A percentile compares a stretch with the other conserved stretches of the same genome.
phyloP scores from a whole-genome alignment of 805 yeast species.

The Wickerhamomyces kurtzmanii region DNA sequence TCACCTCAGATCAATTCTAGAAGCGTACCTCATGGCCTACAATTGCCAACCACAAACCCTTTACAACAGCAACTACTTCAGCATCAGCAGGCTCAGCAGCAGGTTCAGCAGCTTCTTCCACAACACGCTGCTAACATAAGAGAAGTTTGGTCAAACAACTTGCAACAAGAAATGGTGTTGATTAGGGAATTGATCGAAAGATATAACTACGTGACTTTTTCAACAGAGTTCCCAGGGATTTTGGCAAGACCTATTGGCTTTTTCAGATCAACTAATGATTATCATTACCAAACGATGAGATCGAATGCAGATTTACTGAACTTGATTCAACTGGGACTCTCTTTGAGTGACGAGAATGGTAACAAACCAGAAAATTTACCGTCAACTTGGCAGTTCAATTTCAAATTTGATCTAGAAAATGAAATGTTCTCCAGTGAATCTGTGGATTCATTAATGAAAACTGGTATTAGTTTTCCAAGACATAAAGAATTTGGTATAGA shows the following conservation, averaged over 20 bases:
- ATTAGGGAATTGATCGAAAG: slow-evolving; percentile 49
- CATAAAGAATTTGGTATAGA: slow-evolving; percentile 75
- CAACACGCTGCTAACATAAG: slow-evolving; percentile 39
- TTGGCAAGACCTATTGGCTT: slow-evolving; percentile 94
- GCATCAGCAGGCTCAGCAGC: background rate
- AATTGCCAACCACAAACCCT: slow-evolving; percentile 1
- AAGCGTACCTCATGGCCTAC: slow-evolving; percentile 1
- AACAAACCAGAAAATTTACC: slow-evolving; percentile 56
- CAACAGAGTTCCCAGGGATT: slow-evolving; percentile 93
- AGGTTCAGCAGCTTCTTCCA: slow-evolving; percentile 2
- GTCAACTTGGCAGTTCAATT: slow-evolving; percentile 95
- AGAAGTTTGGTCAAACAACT: slow-evolving; percentile 68
- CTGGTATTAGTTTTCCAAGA: slow-evolving; percentile 73
- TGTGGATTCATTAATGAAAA: slow-evolving; percentile 64
- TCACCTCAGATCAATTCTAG: slow-evolving; percentile 1
- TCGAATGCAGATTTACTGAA: slow-evolving; percentile 82
- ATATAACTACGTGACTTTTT: slow-evolving; percentile 55
- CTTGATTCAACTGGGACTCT: slow-evolving; percentile 78
- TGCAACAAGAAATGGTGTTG: slow-evolving; percentile 55
- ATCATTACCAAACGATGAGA: slow-evolving; percentile 92
- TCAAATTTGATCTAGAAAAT: slow-evolving; percentile 61
- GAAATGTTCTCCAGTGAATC: slow-evolving; percentile 90
- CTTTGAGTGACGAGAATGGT: slow-evolving; percentile 61
- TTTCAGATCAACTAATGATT: slow-evolving; percentile 81
- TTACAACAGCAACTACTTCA: slow-evolving; percentile 1